Evolutionary conservation across 768 basidiomycete genomes (phyloP).

Genomic region (Leccinum longicurvipes): DNA sequence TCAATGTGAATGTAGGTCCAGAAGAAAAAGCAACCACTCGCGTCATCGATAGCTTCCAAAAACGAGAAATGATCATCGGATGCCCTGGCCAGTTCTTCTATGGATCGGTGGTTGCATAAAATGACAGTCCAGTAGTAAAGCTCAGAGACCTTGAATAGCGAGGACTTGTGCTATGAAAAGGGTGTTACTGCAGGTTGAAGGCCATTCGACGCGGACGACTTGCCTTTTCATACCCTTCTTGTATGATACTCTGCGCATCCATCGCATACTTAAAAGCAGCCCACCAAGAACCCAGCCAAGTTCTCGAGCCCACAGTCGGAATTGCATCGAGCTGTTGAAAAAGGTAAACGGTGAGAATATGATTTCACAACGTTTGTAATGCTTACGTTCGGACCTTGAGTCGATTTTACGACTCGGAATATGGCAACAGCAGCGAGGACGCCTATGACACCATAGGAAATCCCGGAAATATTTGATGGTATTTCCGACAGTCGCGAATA

Average conservation of each 20-base stretch:
- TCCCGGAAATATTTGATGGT: neutral
- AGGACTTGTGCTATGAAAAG: neutral
- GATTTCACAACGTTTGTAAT: neutral
- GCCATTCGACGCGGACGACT: neutral
- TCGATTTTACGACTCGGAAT: neutral
- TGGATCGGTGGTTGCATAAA: constrained; percentile 24
- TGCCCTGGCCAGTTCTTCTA: constrained; percentile 41
- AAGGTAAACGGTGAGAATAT: neutral
- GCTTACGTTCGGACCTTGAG: neutral
- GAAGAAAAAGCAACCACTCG: constrained; percentile 13
- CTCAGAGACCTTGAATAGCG: neutral
- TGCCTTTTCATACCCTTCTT: constrained; percentile 33
- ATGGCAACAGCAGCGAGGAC: neutral
- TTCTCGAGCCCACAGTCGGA: neutral
- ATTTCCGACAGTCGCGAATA: neutral
- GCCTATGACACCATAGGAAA: neutral
- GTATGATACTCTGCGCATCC: constrained; percentile 14
- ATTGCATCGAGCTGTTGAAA: neutral
- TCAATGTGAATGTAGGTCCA: neutral
- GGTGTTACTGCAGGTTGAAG: no score
- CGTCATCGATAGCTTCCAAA: constrained; percentile 31
- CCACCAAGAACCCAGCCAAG: neutral
- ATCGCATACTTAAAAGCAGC: neutral
- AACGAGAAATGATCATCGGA: constrained; percentile 38
- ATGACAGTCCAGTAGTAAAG: constrained; percentile 37